Evolutionary conservation across 2,329 filamentous ascomycete species (phyloP).

Genomic region (Metarhizium humberi): DNA sequence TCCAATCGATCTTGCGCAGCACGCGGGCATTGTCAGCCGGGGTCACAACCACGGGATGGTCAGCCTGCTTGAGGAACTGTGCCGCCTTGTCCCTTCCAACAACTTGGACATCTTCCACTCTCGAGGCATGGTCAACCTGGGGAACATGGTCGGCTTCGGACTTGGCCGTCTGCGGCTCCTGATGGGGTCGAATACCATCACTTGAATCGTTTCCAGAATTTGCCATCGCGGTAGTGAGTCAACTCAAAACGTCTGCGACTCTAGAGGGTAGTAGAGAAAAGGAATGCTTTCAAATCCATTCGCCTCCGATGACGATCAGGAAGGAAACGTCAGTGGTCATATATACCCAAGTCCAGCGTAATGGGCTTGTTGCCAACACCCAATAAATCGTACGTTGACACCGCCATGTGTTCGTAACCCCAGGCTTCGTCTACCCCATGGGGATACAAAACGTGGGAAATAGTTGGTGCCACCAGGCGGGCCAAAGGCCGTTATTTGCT

Average conservation of each 20-base stretch:
- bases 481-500: no score
- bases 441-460: no score
- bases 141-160: not conserved
- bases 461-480: no score
- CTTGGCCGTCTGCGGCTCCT: not conserved
- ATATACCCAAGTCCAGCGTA: not conserved
- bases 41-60: constrained; percentile 36
- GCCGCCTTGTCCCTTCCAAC: constrained; percentile 34
- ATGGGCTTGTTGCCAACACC: not conserved
- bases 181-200: not conserved
- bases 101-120: not conserved
- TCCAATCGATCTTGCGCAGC: constrained; percentile 36
- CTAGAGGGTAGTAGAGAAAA: not conserved
- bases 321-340: not conserved
- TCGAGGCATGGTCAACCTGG: not conserved
- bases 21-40: constrained; percentile 40
- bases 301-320: not conserved
- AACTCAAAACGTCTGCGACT: not conserved
- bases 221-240: not conserved
- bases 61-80: constrained; percentile 35
- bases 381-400: not conserved
- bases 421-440: not conserved
- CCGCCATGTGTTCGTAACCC: not conserved
- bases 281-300: not conserved
- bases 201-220: not conserved